Evolutionary conservation across 2,329 filamentous ascomycete genomes (phyloP), one percentile per base, ranked within the genome.

Genomic region (Zymoseptoria tritici): DNA sequence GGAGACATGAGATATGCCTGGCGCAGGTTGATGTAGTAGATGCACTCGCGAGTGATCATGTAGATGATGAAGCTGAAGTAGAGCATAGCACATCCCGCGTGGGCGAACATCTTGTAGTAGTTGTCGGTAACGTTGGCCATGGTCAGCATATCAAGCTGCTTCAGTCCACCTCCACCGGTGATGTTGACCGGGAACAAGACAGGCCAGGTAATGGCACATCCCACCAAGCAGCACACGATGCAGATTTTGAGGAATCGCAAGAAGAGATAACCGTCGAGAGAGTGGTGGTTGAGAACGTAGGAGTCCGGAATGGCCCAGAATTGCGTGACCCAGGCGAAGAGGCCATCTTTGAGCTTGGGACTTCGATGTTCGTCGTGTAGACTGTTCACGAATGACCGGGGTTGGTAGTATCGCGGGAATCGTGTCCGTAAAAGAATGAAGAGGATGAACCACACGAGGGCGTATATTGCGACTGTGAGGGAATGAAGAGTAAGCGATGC

Each of bases 1-100:
- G 91, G 91, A 9, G 91, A 92, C 58, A 95, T 83, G 49, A 95
- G 84, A 76, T 95, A 97, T 0, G 93, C 93, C 76, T 97, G 93
- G 64, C 92, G 89, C 56, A 97, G 77, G 70, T 95, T 96, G 78
- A 97, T 88, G 75, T 90, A 96, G 81, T 87, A 96, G 67, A 97
- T 88, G 71, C 85, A 87, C 75, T 97, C 93, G 60, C 93, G 84
- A 58, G 91, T 88, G 63, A 97, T 85, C 70, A 90, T 87, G 76
- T 90, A 94, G 74, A 97, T 87, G 65, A 97, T 81, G 72, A 97
- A 97, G 52, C 80, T 84, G 74, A 89, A 91, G 76, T 90, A 97
- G 55, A 92, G 74, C 85, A 90, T 96, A 1, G 87, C 85, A 57
- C 91, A 79, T 56, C 90, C 82, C n/a, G 84, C 83, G 72, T 96